Conservation (phyloP, 139 green algal species). For the Tetradesmus lagerheimii region DNA sequence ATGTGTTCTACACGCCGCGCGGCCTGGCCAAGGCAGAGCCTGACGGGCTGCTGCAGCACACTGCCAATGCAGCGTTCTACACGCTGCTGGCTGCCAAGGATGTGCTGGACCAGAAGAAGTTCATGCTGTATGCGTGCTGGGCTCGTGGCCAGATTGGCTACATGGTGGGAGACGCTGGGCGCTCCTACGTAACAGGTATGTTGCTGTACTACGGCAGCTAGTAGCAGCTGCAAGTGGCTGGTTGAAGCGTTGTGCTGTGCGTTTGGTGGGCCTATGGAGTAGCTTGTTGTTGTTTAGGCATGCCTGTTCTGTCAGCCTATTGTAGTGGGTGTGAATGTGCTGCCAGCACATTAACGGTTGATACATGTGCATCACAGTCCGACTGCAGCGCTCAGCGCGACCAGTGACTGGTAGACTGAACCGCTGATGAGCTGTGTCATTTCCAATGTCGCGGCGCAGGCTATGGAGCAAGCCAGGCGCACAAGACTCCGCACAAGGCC, state of each 20-base stretch:
- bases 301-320: too few relatives aligned
- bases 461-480: constrained; percentile 27
- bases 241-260: not conserved
- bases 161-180: constrained; percentile 47
- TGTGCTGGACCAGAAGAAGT: not conserved
- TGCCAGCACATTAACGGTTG: too few relatives aligned
- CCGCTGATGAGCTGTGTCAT: not conserved
- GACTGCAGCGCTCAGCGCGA: not conserved
- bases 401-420: too few relatives aligned
- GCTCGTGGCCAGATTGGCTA: constrained; percentile 50
- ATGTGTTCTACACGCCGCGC: constrained; percentile 40
- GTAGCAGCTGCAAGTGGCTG: not conserved
- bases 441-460: not conserved
- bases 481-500: constrained; percentile 46
- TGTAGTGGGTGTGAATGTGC: too few relatives aligned
- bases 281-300: not conserved
- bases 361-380: not conserved
- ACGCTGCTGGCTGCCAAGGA: constrained; percentile 28
- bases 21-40: constrained; percentile 41
- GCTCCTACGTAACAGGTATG: constrained; percentile 13
- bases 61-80: constrained; percentile 45
- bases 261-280: not conserved
- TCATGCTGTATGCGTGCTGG: constrained; percentile 50
- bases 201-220: too few relatives aligned
- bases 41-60: constrained; percentile 44